Percentiles rank a stretch among this genome's conserved stretches.
Evolutionary conservation across 371 early-diverging fungal species (phyloP).

Genomic region (Mortierella sp.): DNA sequence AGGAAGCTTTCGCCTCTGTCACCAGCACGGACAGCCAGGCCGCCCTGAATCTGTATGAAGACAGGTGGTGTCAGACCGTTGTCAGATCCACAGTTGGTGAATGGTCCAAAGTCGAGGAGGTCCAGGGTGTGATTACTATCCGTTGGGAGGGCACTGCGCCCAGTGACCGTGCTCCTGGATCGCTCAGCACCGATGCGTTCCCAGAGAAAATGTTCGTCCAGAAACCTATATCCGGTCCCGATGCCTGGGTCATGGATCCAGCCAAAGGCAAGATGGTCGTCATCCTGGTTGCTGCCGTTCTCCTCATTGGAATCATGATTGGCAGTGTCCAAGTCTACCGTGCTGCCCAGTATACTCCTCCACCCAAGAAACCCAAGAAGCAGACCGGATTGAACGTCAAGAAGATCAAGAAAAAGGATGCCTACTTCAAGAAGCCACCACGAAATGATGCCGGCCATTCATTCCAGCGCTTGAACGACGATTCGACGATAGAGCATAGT

Average conservation of each 20-base stretch:
- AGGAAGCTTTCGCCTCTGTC: conserved; percentile 14
- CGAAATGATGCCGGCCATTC: conserved; percentile 7
- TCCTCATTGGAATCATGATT: conserved; percentile 36
- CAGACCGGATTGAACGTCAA: conserved; percentile 26
- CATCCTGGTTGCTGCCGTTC: conserved; percentile 8
- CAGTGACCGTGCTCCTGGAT: conserved; percentile 4
- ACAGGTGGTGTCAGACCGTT: conserved; percentile 1
- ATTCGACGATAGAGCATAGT: conserved; percentile 26
- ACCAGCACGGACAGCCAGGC: conserved; percentile 4
- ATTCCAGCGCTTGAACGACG: conserved; percentile 38
- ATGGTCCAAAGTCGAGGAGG: conserved; percentile 1
- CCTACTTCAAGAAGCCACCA: conserved; percentile 43
- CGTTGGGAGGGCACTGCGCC: conserved; percentile 41
- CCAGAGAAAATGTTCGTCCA: conserved; percentile 11
- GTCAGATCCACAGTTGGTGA: conserved; percentile 18
- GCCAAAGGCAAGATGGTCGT: conserved; percentile 22
- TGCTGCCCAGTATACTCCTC: conserved; percentile 29
- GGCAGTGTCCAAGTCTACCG: conserved; percentile 32
- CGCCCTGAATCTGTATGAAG: conserved; percentile 30
- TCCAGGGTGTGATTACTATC: conserved; percentile 7
- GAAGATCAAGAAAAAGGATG: conserved; percentile 52
- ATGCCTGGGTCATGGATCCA: conserved; percentile 18
- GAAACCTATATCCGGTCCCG: not conserved
- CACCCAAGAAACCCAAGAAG: conserved; percentile 38
- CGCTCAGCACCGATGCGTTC: conserved; percentile 2